Evolutionary conservation across 2,329 filamentous ascomycete species (phyloP).

Genomic region (Penicillium verrucosum): DNA sequence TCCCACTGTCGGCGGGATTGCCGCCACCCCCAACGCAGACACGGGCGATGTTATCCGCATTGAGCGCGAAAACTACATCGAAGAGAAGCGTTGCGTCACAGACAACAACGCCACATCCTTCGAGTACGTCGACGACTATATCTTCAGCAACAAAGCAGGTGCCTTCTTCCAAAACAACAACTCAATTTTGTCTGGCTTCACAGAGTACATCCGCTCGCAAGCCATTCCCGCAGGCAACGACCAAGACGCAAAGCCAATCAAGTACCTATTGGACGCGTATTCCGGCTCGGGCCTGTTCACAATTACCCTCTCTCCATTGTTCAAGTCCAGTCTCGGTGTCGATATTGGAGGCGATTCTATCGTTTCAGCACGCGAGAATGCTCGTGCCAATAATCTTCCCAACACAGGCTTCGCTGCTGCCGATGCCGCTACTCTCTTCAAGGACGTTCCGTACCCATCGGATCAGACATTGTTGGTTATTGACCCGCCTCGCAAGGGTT

Average conservation of each 20-base stretch:
- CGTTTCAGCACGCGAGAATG: constrained; percentile 73
- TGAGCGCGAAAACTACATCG: constrained; percentile 60
- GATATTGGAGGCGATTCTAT: constrained; percentile 83
- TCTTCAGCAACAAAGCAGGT: constrained; percentile 87
- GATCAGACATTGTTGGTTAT: constrained; percentile 90
- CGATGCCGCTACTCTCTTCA: constrained; percentile 81
- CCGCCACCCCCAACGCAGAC: constrained; percentile 29
- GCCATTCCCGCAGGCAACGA: constrained; percentile 57
- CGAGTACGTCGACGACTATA: constrained; percentile 81
- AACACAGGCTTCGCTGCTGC: constrained; percentile 84
- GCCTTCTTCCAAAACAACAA: constrained; percentile 99
- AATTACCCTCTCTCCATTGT: constrained; percentile 80
- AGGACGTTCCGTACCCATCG: constrained; percentile 67
- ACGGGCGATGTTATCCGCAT: constrained; percentile 51
- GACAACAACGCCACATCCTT: constrained; percentile 77
- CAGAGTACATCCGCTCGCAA: constrained; percentile 77
- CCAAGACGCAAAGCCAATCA: constrained; percentile 52
- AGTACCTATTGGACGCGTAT: constrained; percentile 94
- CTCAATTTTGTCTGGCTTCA: constrained; percentile 85
- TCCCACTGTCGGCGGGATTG: constrained; percentile 23
- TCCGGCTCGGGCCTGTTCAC: constrained; percentile 97
- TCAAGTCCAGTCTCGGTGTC: constrained; percentile 78
- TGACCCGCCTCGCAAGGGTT: constrained; percentile 94
- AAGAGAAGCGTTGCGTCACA: constrained; percentile 85
- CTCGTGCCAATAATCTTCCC: constrained; percentile 68